A percentile compares a stretch with the other conserved stretches of the same genome.
Evolutionary conservation across 2,329 filamentous ascomycete genomes (phyloP).

Genomic region (Stemphylium vesicarium): DNA sequence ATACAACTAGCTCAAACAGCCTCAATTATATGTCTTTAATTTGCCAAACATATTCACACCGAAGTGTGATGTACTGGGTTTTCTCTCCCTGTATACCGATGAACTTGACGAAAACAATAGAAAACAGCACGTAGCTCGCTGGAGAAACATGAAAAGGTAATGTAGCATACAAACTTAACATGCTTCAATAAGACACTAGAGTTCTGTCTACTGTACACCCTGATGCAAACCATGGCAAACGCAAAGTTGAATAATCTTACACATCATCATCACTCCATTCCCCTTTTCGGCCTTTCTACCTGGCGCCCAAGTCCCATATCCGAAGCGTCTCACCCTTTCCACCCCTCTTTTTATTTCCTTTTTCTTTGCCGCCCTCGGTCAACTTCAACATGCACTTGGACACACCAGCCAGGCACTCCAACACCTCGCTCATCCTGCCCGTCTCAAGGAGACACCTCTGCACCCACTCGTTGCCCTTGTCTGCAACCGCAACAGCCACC

Average conservation of each 20-base stretch:
- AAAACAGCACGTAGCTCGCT: too few relatives aligned
- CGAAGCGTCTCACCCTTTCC: constrained; percentile 51
- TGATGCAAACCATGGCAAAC: background rate
- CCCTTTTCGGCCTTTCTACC: constrained; percentile 4
- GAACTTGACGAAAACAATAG: too few relatives aligned
- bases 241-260: background rate
- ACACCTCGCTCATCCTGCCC: constrained; percentile 54
- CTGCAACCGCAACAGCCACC: constrained; percentile 74
- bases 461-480: constrained; percentile 40
- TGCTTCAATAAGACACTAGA: background rate
- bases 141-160: too few relatives aligned
- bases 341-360: constrained; percentile 52
- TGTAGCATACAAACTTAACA: background rate
- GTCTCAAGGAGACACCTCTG: constrained; percentile 48
- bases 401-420: constrained; percentile 71
- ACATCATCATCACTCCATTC: background rate
- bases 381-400: constrained; percentile 72
- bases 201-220: background rate
- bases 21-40: background rate
- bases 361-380: constrained; percentile 50
- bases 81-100: too few relatives aligned
- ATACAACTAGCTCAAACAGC: background rate
- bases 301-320: constrained; percentile 51
- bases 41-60: background rate
- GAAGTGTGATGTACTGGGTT: too few relatives aligned